Base-by-base conservation (phyloP, 129 eudicot genomes). In the Chrysanthemum makinoi region DNA sequence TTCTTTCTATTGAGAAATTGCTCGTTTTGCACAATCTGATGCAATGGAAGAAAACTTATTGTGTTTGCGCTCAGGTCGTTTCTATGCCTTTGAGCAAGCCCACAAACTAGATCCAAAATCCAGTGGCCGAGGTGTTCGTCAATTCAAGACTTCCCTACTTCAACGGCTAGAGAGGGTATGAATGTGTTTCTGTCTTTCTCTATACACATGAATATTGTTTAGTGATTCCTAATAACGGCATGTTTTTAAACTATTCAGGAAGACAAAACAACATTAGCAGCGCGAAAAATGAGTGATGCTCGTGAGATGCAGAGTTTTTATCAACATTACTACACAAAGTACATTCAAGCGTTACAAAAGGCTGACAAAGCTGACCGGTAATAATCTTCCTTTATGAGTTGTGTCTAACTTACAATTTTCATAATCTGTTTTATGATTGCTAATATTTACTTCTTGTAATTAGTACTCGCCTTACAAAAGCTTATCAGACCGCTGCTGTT, bases 61-160 rank as follows among this genome's bases (percentile, higher is more conserved):
- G 66, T 54, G 66, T 54, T 55, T 72, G 65, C 52, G 68, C 79
- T 76, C 81, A 91, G 97, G 97, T 75, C 97, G 97, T 10, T 84
- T 86, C 79, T 84, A 88, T 58, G 97, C 97, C 53, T 84, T 91
- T 57, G 96, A 91, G 79, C 82, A 88, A 84, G 96, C 96, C 46
- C 97, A 91, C 75, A 86, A 86, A 44, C 80, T 91, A 26, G 97
- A 91, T 82, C 88, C 97, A 58, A 88, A 83, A 75, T 91, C 97
- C 73, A 88, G 89, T 76, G 97, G 97, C 33, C 96, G 97, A 63
- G 97, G 97, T 64, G 97, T 91, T 74, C 97, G 96, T 55, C 97
- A 91, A 67, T 91, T 91, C 77, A 91, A 91, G 84, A 91, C 97
- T 33, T 80, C 88, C 44, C 90, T 91, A 65, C 97, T 91, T 76